Conservation (phyloP, 1,139 yeast genomes). For the Lodderomyces parapsilosis region DNA sequence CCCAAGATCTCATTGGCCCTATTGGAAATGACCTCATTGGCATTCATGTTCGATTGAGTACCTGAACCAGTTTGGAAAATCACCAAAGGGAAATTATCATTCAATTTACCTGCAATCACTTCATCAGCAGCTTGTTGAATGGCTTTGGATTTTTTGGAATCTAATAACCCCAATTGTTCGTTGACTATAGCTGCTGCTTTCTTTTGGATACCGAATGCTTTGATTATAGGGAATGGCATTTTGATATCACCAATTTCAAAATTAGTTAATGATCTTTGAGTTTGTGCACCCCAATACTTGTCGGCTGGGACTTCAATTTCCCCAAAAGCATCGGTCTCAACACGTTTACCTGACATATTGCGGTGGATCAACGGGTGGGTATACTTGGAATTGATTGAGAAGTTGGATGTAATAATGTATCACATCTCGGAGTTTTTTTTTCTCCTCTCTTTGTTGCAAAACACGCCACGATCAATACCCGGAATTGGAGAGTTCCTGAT, state of each 20-base stretch:
- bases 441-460: not conserved
- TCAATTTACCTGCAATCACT: slow-evolving; percentile 79
- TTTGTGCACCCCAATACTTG: slow-evolving; percentile 94
- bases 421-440: slow-evolving; percentile 5
- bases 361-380: not conserved
- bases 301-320: slow-evolving; percentile 78
- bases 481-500: not conserved
- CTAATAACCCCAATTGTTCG: slow-evolving; percentile 67
- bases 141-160: slow-evolving; percentile 71
- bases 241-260: slow-evolving; percentile 87
- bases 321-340: slow-evolving; percentile 89
- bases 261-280: slow-evolving; percentile 83
- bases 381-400: slow-evolving; percentile 19
- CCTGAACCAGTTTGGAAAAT: slow-evolving; percentile 97
- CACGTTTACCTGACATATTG: slow-evolving; percentile 31
- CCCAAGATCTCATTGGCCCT: slow-evolving; percentile 91
- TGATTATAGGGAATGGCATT: slow-evolving; percentile 82
- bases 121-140: slow-evolving; percentile 88
- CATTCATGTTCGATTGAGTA: slow-evolving; percentile 95
- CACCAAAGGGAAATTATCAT: slow-evolving; percentile 89
- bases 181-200: slow-evolving; percentile 90
- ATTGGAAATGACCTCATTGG: slow-evolving; percentile 92
- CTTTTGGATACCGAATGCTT: slow-evolving; percentile 85
- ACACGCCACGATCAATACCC: not conserved
- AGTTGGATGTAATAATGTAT: slow-evolving; percentile 6